Base-by-base conservation (phyloP, 495 filamentous ascomycete species). In the Xylaria sp. region DNA sequence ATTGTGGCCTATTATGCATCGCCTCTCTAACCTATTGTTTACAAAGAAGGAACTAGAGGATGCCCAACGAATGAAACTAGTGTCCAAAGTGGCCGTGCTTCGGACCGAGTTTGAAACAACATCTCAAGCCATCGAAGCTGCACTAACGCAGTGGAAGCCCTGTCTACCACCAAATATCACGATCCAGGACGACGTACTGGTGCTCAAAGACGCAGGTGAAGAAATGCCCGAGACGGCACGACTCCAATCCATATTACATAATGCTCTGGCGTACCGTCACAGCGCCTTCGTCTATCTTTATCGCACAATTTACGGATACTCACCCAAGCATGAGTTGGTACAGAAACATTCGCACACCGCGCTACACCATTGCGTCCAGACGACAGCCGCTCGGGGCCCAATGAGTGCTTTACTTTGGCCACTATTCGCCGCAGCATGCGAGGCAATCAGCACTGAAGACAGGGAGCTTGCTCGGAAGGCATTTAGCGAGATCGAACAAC, bases 391-490 rank as follows among this genome's bases (percentile, higher is more conserved):
- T 44, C 75, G 80, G 21, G 88, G 88, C 0, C 88, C 88, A 1
- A 89, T 90, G 87, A 80, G 85, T 0, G 88, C 88, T 6, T 75
- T 90, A 40, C 77, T 90, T 0, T 90, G 88, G 88, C 88, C 88
- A 17, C 79, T 90, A 11, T 90, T 90, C 70, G 87, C 85, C 19
- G 85, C 86, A 2, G 81, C 86, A 0, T 89, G 87, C 73, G 88
- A 90, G 74, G 88, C 88, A 1, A 74, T 82, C 3, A 73, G 52
- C 14, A 40, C 59, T 12, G 79, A 75, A 31, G 86, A 87, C 58
- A 76, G 85, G 24, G 70, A 61, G 4, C 77, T 88, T 11, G 85
- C 87, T 1, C 72, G 76, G 17, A 76, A 76, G 31, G 84, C 85
- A 3, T 90, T 89, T 69, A 74, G 71, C 0, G 84, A 83, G 43